These are phyloP conservation scores for Hordeum pubiflorum DNA, from an alignment of 202 grass and related monocot species.

Conservation along the genomic window DNA sequence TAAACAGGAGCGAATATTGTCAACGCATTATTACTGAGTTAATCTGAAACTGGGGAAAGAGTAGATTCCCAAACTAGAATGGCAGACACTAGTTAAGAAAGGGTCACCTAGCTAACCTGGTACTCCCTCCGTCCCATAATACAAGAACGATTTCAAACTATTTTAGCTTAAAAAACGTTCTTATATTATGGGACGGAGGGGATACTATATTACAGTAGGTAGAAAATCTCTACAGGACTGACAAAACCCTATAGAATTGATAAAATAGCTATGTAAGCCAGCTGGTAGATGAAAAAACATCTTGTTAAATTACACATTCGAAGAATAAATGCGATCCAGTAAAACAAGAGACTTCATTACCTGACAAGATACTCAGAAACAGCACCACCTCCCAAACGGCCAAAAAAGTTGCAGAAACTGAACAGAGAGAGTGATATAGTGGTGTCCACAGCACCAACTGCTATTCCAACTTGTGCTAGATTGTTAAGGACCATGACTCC, in stretches of 20 bases:
- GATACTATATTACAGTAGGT: neutral
- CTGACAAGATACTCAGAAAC: conserved; percentile 79
- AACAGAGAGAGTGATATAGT: conserved; percentile 69
- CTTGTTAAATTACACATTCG: neutral
- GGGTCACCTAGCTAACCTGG: neutral
- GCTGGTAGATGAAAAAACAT: neutral
- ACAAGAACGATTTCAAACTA: too few species aligned
- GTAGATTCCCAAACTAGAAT: neutral
- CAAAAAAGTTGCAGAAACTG: conserved; percentile 89
- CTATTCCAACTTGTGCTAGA: conserved; percentile 88
- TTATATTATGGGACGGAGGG: too few species aligned
- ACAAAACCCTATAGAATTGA: neutral
- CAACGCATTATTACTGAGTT: neutral
- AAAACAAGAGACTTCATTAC: conserved; percentile 31
- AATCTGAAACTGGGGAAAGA: neutral
- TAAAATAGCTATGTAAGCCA: neutral
- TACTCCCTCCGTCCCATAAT: too few species aligned
- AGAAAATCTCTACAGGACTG: neutral
- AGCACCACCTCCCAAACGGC: conserved; percentile 69
- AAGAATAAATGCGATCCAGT: neutral
- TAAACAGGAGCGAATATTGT: neutral
- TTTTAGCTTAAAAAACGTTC: too few species aligned
- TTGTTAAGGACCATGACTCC: conserved; percentile 93
- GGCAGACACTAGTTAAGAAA: neutral
- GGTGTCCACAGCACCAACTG: conserved; percentile 59